Percentiles rank a stretch among this genome's conserved stretches.
These are phyloP conservation scores for Cryphonectria radicalis DNA, from an alignment of 2,329 filamentous ascomycete genomes.

Conservation along the genomic window DNA sequence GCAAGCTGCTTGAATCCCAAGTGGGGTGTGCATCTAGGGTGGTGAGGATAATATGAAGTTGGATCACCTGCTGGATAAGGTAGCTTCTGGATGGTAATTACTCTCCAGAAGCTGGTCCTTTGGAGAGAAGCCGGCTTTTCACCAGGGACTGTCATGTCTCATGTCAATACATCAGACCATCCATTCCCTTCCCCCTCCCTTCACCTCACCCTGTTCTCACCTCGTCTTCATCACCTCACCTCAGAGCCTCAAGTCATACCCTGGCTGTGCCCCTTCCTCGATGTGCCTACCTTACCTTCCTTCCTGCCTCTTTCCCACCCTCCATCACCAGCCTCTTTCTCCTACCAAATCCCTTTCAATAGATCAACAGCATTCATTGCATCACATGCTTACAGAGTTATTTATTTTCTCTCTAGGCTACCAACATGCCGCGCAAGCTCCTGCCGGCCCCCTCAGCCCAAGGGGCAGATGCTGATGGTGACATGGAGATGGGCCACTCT, in stretches of 20 bases:
- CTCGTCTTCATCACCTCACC: not conserved
- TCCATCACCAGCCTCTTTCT: not conserved
- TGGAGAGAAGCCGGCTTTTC: not conserved
- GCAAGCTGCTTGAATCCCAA: not conserved
- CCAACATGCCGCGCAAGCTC: conserved; percentile 8
- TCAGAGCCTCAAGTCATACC: too few species aligned
- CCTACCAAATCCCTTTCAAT: not conserved
- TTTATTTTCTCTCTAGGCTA: not conserved
- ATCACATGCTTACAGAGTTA: not conserved
- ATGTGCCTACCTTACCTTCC: too few species aligned
- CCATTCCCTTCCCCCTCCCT: not conserved
- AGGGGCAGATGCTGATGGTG: conserved; percentile 8
- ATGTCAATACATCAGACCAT: not conserved
- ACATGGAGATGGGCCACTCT: conserved; percentile 9
- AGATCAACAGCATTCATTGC: not conserved
- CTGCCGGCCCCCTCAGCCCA: conserved; percentile 7
- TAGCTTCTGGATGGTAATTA: not conserved
- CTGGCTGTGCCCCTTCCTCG: too few species aligned
- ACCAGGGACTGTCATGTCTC: not conserved
- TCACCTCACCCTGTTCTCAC: not conserved
- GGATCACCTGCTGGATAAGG: not conserved
- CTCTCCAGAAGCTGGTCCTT: not conserved
- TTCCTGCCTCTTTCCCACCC: not conserved
- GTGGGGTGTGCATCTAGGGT: not conserved
- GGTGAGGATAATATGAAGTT: not conserved